These are phyloP conservation scores for Hyphodiscus sp. DNA, from an alignment of 2,329 filamentous ascomycete species.

Conservation along the genomic window DNA sequence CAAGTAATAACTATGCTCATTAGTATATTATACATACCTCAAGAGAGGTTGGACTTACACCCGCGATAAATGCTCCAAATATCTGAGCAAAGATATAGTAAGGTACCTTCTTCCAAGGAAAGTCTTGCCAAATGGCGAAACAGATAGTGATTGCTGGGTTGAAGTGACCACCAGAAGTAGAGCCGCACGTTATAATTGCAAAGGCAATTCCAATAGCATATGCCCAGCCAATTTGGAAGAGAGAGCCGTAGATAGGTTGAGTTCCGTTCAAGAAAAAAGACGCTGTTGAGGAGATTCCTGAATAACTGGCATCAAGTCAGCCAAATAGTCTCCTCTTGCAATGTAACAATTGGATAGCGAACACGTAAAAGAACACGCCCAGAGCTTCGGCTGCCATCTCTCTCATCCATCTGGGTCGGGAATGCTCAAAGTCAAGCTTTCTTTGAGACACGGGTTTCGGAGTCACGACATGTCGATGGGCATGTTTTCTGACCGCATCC, in stretches of 20 bases:
- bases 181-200: constrained; percentile 50
- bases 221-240: constrained; percentile 50
- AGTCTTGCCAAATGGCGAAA: constrained; percentile 47
- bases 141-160: constrained; percentile 45
- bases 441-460: constrained; percentile 45
- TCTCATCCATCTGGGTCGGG: constrained; percentile 45
- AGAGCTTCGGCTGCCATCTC: constrained; percentile 51
- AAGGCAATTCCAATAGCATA: constrained; percentile 53
- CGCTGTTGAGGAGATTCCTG: constrained; percentile 47
- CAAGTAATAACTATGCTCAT: constrained; percentile 36
- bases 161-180: constrained; percentile 49
- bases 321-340: not conserved
- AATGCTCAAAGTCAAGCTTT: constrained; percentile 48
- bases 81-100: constrained; percentile 51
- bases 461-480: constrained; percentile 42
- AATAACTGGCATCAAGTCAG: constrained; percentile 27
- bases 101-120: constrained; percentile 51
- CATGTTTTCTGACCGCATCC: constrained; percentile 45
- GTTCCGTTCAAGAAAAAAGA: constrained; percentile 42
- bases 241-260: constrained; percentile 39
- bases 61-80: constrained; percentile 49
- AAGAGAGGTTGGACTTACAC: constrained; percentile 8
- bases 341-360: constrained; percentile 6
- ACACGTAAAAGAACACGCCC: constrained; percentile 51
- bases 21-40: too few relatives aligned